Percentiles rank a stretch among this genome's conserved stretches.
These are phyloP conservation scores for Hansfordia pulvinata DNA, from an alignment of 2,329 filamentous ascomycete genomes.

Conservation along the genomic window DNA sequence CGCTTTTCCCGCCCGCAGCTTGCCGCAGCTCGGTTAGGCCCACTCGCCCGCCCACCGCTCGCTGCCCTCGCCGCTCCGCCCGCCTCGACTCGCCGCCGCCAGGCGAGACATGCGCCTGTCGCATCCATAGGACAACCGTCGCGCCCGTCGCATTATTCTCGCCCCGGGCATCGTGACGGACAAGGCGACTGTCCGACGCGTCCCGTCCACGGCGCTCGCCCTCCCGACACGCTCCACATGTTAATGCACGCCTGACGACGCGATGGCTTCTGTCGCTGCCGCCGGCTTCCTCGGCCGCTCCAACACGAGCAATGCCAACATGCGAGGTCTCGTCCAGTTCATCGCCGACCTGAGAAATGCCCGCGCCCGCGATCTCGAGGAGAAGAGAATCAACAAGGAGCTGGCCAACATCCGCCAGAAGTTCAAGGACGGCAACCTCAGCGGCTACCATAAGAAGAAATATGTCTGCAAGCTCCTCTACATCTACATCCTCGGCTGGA, in stretches of 20 bases:
- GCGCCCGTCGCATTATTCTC: no score
- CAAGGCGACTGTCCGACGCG: no score
- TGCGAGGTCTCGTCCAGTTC: constrained; percentile 87
- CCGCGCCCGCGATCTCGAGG: constrained; percentile 84
- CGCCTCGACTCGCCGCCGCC: no score
- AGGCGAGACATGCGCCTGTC: no score
- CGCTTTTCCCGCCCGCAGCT: no score
- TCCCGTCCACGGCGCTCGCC: neutral
- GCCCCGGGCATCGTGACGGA: no score
- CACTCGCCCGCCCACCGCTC: no score
- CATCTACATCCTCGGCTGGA: constrained; percentile 98
- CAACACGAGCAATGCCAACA: constrained; percentile 50
- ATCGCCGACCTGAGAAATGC: constrained; percentile 95
- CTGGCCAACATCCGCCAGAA: constrained; percentile 97
- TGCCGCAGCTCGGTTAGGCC: no score
- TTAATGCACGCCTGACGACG: constrained; percentile 8
- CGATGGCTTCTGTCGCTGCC: constrained; percentile 39
- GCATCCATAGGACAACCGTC: no score
- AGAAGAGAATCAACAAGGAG: constrained; percentile 99
- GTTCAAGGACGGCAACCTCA: constrained; percentile 88
- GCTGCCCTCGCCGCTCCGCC: no score
- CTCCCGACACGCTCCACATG: neutral
- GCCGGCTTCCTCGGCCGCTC: constrained; percentile 54
- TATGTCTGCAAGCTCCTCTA: constrained; percentile 99
- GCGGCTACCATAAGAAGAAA: constrained; percentile 99